These are phyloP conservation scores for Lipomyces japonicus DNA, from an alignment of 805 yeast genomes.

Conservation along the genomic window DNA sequence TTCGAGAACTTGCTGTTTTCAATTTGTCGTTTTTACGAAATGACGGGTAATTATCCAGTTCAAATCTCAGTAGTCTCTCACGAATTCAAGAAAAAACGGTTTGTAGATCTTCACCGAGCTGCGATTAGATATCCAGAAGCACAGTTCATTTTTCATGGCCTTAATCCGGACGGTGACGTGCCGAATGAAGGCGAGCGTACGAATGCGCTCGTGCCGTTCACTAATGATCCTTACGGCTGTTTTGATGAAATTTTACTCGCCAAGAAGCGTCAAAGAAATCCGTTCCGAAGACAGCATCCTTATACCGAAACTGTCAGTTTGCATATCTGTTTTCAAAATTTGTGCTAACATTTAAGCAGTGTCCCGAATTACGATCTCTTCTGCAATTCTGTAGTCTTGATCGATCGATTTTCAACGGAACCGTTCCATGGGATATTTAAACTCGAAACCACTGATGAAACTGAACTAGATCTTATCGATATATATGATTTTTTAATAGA, in stretches of 20 bases:
- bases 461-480: not conserved
- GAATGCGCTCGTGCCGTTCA: slow-evolving; percentile 28
- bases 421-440: slow-evolving; percentile 27
- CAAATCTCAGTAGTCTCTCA: slow-evolving; percentile 62
- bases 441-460: not conserved
- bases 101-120: slow-evolving; percentile 35
- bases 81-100: slow-evolving; percentile 65
- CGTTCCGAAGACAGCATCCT: slow-evolving; percentile 28
- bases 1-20: slow-evolving; percentile 71
- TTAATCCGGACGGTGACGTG: slow-evolving; percentile 22
- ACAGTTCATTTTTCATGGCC: slow-evolving; percentile 20
- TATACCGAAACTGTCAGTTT: slow-evolving; percentile 22
- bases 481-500: not conserved
- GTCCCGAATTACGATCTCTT: slow-evolving; percentile 26
- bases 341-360: slow-evolving; percentile 9
- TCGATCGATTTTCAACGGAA: slow-evolving; percentile 21
- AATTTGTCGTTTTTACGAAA: slow-evolving; percentile 42
- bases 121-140: slow-evolving; percentile 29
- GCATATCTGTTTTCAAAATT: not conserved
- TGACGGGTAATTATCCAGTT: slow-evolving; percentile 48
- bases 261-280: slow-evolving; percentile 28
- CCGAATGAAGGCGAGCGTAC: slow-evolving; percentile 21
- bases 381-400: slow-evolving; percentile 19
- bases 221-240: slow-evolving; percentile 31
- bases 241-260: slow-evolving; percentile 13